These are phyloP conservation scores for Termitomyces sp. DNA, from an alignment of 768 basidiomycete genomes.

Conservation along the genomic window DNA sequence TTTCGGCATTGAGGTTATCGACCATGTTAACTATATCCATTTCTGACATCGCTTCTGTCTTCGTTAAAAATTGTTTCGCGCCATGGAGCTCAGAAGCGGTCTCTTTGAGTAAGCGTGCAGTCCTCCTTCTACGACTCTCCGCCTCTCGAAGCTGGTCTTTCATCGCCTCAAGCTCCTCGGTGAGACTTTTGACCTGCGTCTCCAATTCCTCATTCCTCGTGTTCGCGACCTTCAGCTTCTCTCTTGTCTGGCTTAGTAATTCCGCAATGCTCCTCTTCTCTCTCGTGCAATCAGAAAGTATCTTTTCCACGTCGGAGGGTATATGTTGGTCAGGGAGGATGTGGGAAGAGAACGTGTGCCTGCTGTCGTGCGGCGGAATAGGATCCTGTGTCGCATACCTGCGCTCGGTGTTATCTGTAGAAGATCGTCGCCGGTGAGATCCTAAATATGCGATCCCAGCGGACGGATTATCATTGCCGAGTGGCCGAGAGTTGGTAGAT, in stretches of 20 bases:
- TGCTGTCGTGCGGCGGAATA: background rate
- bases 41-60: conserved; percentile 35
- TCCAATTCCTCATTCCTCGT: conserved; percentile 3
- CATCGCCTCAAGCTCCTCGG: background rate
- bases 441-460: background rate
- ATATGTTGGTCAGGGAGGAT: background rate
- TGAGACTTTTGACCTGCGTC: background rate
- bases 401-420: background rate
- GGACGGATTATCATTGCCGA: background rate
- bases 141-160: conserved; percentile 10
- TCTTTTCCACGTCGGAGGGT: background rate
- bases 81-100: conserved; percentile 34
- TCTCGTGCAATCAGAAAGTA: conserved; percentile 3
- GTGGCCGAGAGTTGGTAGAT: background rate
- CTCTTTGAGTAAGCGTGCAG: conserved; percentile 18
- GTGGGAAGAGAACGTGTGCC: background rate
- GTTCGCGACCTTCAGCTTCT: background rate
- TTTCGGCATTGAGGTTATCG: conserved; percentile 14
- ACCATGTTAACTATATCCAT: conserved; percentile 30
- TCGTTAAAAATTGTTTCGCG: conserved; percentile 37
- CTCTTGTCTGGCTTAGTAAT: background rate
- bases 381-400: background rate
- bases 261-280: conserved; percentile 6
- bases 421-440: background rate
- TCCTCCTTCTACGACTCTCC: conserved; percentile 15